phyloP scores from a whole-genome alignment of 192 early-diverging fungal genomes.

The Coemansia sp. region DNA sequence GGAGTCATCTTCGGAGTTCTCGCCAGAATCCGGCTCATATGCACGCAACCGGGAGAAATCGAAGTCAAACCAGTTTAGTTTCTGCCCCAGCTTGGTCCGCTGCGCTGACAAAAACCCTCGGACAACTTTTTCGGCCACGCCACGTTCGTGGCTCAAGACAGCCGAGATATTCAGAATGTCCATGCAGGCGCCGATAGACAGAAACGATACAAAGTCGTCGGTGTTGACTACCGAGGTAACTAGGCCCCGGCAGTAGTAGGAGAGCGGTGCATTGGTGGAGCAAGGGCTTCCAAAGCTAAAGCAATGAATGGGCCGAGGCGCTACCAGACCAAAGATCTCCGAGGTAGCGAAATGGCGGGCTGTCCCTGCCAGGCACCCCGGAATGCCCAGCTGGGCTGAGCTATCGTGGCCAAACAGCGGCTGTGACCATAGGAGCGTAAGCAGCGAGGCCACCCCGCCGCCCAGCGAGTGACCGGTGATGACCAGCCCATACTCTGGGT shows the following conservation, averaged over 20 bases:
- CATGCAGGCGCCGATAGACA: slow-evolving; percentile 71
- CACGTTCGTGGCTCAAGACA: slow-evolving; percentile 59
- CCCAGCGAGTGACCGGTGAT: slow-evolving; percentile 88
- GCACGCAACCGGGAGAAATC: slow-evolving; percentile 44
- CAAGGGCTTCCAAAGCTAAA: slow-evolving; percentile 84
- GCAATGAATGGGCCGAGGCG: slow-evolving; percentile 74
- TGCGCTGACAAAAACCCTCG: slow-evolving; percentile 56
- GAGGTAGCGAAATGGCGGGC: slow-evolving; percentile 63
- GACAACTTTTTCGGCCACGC: slow-evolving; percentile 65
- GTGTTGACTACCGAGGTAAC: slow-evolving; percentile 82
- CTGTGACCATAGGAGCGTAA: slow-evolving; percentile 72
- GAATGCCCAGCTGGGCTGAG: slow-evolving; percentile 10
- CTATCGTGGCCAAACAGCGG: slow-evolving; percentile 28
- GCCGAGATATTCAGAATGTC: slow-evolving; percentile 74
- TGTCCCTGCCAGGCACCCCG: slow-evolving; percentile 33
- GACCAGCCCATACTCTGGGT: slow-evolving; percentile 78
- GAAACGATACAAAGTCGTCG: slow-evolving; percentile 71
- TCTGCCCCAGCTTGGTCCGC: slow-evolving; percentile 26
- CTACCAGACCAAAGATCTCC: slow-evolving; percentile 61
- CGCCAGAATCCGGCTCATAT: slow-evolving; percentile 11
- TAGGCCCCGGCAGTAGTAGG: slow-evolving; percentile 65
- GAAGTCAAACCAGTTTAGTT: slow-evolving; percentile 43
- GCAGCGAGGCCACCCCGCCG: slow-evolving; percentile 76
- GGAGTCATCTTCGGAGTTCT: slow-evolving; percentile 1
- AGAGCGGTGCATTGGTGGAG: slow-evolving; percentile 66